Conservation (phyloP, 2,329 filamentous ascomycete genomes). For the Trichoderma endophyticum region DNA sequence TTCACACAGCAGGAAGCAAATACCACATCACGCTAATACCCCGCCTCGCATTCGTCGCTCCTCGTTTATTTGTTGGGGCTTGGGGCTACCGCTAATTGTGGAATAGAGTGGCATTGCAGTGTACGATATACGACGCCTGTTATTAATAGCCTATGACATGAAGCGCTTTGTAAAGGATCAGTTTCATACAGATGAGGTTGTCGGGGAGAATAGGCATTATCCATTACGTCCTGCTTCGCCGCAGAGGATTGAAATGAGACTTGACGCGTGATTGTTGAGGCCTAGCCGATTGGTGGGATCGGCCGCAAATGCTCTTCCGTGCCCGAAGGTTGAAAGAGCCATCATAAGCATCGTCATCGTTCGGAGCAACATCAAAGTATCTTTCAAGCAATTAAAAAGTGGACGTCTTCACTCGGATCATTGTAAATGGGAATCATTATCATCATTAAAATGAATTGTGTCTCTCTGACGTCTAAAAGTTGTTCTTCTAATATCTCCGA, state of each 20-base stretch:
- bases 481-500: conserved; percentile 28
- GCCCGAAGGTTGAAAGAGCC: not conserved
- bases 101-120: not conserved
- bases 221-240: not conserved
- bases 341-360: not conserved
- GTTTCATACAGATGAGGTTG: not conserved
- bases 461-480: not conserved
- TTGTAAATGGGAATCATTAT: not conserved
- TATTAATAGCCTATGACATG: not conserved
- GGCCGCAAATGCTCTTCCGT: not conserved
- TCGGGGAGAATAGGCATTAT: not conserved
- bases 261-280: not conserved
- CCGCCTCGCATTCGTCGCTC: not conserved
- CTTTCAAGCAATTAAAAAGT: not conserved
- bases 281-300: not conserved
- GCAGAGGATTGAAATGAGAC: not conserved
- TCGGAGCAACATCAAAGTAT: not conserved
- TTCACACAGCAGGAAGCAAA: not conserved
- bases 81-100: not conserved
- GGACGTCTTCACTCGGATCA: not conserved
- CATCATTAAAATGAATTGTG: not conserved
- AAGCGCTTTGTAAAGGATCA: not conserved
- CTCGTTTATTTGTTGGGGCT: not conserved
- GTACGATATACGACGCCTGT: not conserved
- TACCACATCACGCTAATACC: not conserved